Conservation (phyloP, 1,284 basidiomycete genomes). For the Puccinia novopanici region DNA sequence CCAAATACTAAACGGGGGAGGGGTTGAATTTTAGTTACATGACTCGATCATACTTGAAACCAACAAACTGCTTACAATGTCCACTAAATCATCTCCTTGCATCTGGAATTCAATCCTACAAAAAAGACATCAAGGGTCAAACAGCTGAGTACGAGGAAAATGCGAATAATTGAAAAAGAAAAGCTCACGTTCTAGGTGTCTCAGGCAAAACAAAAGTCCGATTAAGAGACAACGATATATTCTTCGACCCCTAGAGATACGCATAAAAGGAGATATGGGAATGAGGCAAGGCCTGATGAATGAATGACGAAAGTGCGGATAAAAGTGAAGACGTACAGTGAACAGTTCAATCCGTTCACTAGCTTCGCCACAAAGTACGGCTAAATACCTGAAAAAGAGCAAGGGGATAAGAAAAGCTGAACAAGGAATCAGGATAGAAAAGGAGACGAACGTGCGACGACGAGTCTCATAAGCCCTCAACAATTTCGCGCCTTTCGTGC, state of each 20-base stretch:
- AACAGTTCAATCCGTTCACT: conserved; percentile 89
- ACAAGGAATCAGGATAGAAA: not conserved
- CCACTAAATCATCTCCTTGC: conserved; percentile 85
- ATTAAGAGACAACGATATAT: conserved; percentile 56
- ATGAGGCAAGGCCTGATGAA: conserved; percentile 69
- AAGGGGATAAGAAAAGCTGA: not conserved
- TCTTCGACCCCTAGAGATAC: conserved; percentile 54
- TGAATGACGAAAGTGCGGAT: conserved; percentile 63
- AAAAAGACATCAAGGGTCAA: not conserved
- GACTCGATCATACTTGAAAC: not conserved
- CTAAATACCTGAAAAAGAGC: conserved; percentile 68
- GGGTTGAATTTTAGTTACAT: conserved; percentile 29
- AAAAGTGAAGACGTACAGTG: conserved; percentile 62
- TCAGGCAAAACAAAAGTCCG: conserved; percentile 85
- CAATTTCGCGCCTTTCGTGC: conserved; percentile 78
- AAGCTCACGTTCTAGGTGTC: conserved; percentile 68
- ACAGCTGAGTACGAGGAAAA: not conserved
- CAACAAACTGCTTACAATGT: conserved; percentile 62
- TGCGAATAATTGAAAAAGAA: not conserved
- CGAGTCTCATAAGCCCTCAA: conserved; percentile 80
- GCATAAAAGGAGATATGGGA: not conserved
- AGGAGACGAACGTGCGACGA: conserved; percentile 70
- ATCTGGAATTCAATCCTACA: conserved; percentile 70
- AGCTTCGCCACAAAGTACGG: conserved; percentile 83
- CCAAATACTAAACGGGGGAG: conserved; percentile 62